These are phyloP conservation scores for Malania oleifera DNA, from an alignment of 164 flowering plant genomes.

Conservation along the genomic window DNA sequence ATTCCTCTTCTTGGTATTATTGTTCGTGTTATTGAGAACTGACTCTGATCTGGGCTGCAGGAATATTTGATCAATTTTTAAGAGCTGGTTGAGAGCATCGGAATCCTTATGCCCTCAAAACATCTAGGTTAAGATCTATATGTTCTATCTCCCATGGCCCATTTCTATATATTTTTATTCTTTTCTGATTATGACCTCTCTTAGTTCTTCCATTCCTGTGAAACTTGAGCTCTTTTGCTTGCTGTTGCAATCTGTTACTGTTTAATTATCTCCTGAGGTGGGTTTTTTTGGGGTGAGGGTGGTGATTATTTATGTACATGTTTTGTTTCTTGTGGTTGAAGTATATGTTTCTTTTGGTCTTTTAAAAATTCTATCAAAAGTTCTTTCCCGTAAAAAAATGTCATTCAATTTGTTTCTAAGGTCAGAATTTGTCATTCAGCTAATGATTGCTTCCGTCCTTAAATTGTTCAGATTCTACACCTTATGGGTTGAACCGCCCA, in stretches of 20 bases:
- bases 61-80: conserved; percentile 31
- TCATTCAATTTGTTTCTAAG: too few species aligned
- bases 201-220: background rate
- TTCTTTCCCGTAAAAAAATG: too few species aligned
- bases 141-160: conserved; percentile 20
- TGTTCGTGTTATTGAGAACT: conserved; percentile 20
- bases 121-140: conserved; percentile 41
- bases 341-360: too few species aligned
- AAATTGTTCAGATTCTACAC: conserved; percentile 19
- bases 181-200: background rate
- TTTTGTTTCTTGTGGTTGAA: background rate
- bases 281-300: background rate
- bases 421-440: background rate
- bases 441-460: background rate
- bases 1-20: conserved; percentile 2
- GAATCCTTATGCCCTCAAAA: conserved; percentile 28
- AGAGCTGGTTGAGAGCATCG: conserved; percentile 54
- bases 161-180: background rate
- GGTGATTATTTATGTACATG: too few species aligned
- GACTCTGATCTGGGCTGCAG: conserved; percentile 54
- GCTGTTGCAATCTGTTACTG: too few species aligned
- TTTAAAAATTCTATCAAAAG: too few species aligned
- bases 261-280: too few species aligned
- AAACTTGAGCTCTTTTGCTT: too few species aligned
- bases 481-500: conserved; percentile 13